Evolutionary conservation across 2,329 filamentous ascomycete genomes (phyloP).

Genomic region (Diaporthe ampelina): DNA sequence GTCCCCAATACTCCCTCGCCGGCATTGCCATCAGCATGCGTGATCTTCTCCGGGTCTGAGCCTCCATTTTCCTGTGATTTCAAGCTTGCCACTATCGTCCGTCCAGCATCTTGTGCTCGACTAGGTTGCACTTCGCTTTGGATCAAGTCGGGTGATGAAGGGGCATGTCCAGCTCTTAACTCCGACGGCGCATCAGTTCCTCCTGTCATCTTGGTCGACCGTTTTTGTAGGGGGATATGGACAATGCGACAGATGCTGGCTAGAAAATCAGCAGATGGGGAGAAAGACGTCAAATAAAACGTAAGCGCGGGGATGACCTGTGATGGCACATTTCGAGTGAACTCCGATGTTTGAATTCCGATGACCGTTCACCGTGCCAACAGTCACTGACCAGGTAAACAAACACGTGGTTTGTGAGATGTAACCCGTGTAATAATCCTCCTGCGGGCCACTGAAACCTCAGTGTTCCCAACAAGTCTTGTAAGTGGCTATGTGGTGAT

Average conservation of each 20-base stretch:
- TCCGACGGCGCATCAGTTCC: neutral
- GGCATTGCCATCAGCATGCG: neutral
- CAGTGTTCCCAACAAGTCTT: no score
- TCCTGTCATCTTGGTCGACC: neutral
- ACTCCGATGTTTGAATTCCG: no score
- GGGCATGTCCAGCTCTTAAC: neutral
- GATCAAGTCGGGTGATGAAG: neutral
- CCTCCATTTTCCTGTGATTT: neutral
- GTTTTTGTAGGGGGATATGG: neutral
- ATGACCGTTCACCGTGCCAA: no score
- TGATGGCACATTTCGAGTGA: no score
- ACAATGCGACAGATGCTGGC: neutral
- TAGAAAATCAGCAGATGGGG: no score
- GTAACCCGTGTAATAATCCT: no score
- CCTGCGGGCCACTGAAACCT: no score
- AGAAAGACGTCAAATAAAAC: no score
- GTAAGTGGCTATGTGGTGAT: no score
- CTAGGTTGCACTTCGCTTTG: neutral
- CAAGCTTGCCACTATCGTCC: neutral
- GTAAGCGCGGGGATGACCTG: no score
- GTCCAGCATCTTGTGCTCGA: neutral
- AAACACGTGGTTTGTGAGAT: no score
- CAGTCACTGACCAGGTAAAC: no score
- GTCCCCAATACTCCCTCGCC: neutral
- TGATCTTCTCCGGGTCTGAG: neutral